Base-by-base conservation (phyloP, 768 basidiomycete species). In the Austroboletus eburneus region DNA sequence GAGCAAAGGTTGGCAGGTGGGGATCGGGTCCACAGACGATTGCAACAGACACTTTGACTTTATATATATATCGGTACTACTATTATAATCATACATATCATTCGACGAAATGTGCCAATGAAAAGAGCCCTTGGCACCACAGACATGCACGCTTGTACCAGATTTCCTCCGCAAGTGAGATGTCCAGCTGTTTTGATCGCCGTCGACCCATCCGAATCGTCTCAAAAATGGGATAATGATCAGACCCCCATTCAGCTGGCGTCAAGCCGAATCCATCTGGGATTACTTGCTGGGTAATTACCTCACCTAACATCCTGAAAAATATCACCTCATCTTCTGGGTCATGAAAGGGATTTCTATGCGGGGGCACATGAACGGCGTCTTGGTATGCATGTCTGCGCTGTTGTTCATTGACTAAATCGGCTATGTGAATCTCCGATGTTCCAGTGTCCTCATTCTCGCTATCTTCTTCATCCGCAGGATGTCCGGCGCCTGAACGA, bases 171-270 rank as follows among this genome's bases (percentile, higher is more conserved):
- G 33, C 43, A 34, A 53, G 54, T 1, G 22, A 47, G 0, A 55
- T 27, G 0, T 43, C 17, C 3, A 57, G 13, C 25, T 52, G 27
- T 13, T 50, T 56, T 3, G 39, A 39, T 25, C 18, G 16, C 16
- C 5, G 8, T 1, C 13, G 10, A 7, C 57, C 51, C 5, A 48
- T 1, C 2, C 4, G 2, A n/a, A 58, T 56, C 2, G 43, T 45
- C 27, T 58, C 51, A 17, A 43, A 48, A 9, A 36, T 4, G 0
- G 49, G 54, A 24, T 60, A 60, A 6, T 33, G 30, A 0, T 40
- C 46, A 0, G n/a, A n/a, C 3, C 45, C 57, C 60, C 57, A 58
- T 39, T 63, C 58, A 3, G 20, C 25, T 14, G 48, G 37, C 4
- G 43, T 43, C 9, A 62, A 37, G 3, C 52, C 42, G 38, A 56